Conservation (phyloP, 305 asterid species). For the Solanum hybrid region DNA sequence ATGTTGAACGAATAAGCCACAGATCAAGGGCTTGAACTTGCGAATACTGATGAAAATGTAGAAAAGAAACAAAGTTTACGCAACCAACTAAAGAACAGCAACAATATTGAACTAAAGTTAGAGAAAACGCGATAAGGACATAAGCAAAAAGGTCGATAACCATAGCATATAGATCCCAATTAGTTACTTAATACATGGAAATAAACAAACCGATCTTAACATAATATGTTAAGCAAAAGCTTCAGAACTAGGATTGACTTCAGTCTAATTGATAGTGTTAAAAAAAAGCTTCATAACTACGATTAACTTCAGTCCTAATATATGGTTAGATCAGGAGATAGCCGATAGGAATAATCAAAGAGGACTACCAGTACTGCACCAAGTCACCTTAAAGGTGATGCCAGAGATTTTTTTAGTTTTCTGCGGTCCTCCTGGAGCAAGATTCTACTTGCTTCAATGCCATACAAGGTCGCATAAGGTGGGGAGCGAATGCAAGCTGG, state of each 20-base stretch:
- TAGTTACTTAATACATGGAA: background rate
- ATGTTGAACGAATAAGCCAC: too few relatives aligned
- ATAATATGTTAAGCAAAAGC: background rate
- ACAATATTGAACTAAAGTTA: background rate
- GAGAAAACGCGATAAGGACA: background rate
- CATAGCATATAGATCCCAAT: too few relatives aligned
- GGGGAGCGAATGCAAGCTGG: background rate
- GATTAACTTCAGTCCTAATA: background rate
- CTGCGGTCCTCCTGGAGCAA: background rate
- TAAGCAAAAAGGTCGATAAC: too few relatives aligned
- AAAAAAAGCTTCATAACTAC: background rate
- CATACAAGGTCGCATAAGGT: background rate
- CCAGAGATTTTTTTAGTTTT: background rate
- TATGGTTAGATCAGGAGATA: background rate
- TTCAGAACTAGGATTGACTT: background rate
- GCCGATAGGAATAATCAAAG: background rate
- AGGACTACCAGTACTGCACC: background rate
- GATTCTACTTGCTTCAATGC: background rate
- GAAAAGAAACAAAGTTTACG: too few relatives aligned
- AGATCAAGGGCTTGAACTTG: too few relatives aligned
- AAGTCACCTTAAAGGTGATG: too few relatives aligned
- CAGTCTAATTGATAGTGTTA: background rate
- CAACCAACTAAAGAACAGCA: background rate
- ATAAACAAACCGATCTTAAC: too few relatives aligned
- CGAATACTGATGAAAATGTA: too few relatives aligned